These are phyloP conservation scores for Cyclotella cryptica DNA, from an alignment of 108 stramenopile genomes.

Conservation along the genomic window DNA sequence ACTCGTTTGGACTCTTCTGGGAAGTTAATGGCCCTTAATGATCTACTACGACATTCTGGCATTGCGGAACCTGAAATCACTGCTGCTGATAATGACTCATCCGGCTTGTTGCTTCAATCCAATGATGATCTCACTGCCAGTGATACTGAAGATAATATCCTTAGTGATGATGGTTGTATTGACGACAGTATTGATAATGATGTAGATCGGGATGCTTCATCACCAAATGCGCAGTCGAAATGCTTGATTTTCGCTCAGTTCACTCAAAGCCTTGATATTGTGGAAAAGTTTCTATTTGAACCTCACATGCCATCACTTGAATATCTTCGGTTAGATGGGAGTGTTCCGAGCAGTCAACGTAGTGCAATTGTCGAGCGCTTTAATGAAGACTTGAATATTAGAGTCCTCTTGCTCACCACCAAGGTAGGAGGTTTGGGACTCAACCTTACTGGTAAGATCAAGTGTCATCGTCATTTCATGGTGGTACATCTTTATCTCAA, in stretches of 20 bases:
- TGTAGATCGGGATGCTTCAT: not conserved
- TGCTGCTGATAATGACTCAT: slow-evolving; percentile 84
- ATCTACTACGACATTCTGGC: slow-evolving; percentile 77
- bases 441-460: slow-evolving; percentile 77
- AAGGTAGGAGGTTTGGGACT: slow-evolving; percentile 86
- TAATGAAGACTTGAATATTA: slow-evolving; percentile 70
- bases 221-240: slow-evolving; percentile 44
- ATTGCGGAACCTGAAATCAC: slow-evolving; percentile 65
- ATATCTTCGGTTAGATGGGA: slow-evolving; percentile 84
- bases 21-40: slow-evolving; percentile 81
- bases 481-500: not conserved
- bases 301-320: slow-evolving; percentile 72
- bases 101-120: slow-evolving; percentile 58
- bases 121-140: slow-evolving; percentile 21
- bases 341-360: slow-evolving; percentile 67
- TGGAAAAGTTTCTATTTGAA: slow-evolving; percentile 81
- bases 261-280: slow-evolving; percentile 78
- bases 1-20: slow-evolving; percentile 75
- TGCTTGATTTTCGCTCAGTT: slow-evolving; percentile 92
- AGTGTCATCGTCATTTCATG: not conserved
- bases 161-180: not conserved
- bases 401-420: slow-evolving; percentile 83
- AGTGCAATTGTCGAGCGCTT: slow-evolving; percentile 73
- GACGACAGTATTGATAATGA: slow-evolving; percentile 1
- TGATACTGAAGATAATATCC: slow-evolving; percentile 20